phyloP scores from a whole-genome alignment of 179 eudicot genomes.

The Nepenthes alata region DNA sequence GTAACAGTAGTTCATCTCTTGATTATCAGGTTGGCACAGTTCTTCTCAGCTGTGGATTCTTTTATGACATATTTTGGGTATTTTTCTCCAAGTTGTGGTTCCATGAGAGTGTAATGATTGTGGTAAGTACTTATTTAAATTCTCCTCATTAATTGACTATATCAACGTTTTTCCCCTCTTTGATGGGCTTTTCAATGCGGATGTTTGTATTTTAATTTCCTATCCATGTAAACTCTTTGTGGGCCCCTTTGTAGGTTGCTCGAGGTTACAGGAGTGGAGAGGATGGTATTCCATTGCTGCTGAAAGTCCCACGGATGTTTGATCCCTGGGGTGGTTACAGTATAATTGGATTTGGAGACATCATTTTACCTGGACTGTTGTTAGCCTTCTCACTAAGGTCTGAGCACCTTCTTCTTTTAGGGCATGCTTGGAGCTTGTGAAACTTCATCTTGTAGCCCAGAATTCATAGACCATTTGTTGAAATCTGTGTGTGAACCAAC shows the following conservation, averaged over 20 bases:
- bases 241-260: conserved; percentile 49
- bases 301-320: conserved; percentile 87
- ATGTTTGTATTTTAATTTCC: conserved; percentile 2
- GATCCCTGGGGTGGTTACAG: conserved; percentile 99
- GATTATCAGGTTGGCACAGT: conserved; percentile 82
- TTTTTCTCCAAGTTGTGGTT: conserved; percentile 70
- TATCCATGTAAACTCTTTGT: conserved; percentile 5
- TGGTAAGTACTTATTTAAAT: conserved; percentile 40
- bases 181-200: neutral
- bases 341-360: conserved; percentile 95
- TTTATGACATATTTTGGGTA: conserved; percentile 96
- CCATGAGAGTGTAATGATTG: conserved; percentile 97
- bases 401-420: neutral
- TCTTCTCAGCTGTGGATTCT: conserved; percentile 81
- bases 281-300: conserved; percentile 94
- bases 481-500: no score
- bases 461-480: no score
- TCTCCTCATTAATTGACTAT: neutral
- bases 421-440: neutral
- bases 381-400: conserved; percentile 84
- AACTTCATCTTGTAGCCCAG: neutral
- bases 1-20: conserved; percentile 7
- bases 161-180: neutral
- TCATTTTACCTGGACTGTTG: conserved; percentile 78
- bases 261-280: conserved; percentile 96